Evolutionary conservation across 805 yeast species (phyloP).

Genomic region (Monosporozyma yasuniensis): DNA sequence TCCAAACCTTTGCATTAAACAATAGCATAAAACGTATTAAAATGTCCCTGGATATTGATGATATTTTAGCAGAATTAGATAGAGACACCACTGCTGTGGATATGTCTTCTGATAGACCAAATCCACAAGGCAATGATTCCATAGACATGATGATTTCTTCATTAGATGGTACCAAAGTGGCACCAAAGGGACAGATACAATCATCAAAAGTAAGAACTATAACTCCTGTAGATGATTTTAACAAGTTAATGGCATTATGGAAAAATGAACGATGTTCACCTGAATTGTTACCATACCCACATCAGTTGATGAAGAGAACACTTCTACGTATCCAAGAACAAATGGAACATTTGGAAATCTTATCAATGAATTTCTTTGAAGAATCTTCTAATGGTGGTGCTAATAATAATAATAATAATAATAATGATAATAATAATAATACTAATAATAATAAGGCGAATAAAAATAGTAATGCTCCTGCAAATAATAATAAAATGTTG

Average conservation of each 20-base stretch:
- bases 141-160: not conserved
- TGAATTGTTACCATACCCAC: slow-evolving; percentile 71
- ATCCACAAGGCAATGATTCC: not conserved
- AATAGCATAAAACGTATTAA: not conserved
- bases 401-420: not conserved
- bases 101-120: not conserved
- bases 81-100: slow-evolving; percentile 31
- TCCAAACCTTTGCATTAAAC: not conserved
- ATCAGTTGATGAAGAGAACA: slow-evolving; percentile 47
- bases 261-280: slow-evolving; percentile 79
- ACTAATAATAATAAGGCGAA: too few species aligned
- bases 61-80: slow-evolving; percentile 61
- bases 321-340: slow-evolving; percentile 54
- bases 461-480: slow-evolving; percentile 5
- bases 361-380: slow-evolving; percentile 65
- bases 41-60: slow-evolving; percentile 55
- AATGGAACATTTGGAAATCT: slow-evolving; percentile 66
- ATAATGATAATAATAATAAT: slow-evolving; percentile 12
- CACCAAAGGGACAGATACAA: not conserved
- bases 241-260: slow-evolving; percentile 56
- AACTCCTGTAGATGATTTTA: slow-evolving; percentile 16
- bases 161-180: not conserved
- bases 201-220: not conserved
- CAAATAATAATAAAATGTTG: slow-evolving; percentile 28
- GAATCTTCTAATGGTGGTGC: slow-evolving; percentile 24